phyloP scores from a whole-genome alignment of 148 eudicot genomes.

The Rhododendron ovatum region DNA sequence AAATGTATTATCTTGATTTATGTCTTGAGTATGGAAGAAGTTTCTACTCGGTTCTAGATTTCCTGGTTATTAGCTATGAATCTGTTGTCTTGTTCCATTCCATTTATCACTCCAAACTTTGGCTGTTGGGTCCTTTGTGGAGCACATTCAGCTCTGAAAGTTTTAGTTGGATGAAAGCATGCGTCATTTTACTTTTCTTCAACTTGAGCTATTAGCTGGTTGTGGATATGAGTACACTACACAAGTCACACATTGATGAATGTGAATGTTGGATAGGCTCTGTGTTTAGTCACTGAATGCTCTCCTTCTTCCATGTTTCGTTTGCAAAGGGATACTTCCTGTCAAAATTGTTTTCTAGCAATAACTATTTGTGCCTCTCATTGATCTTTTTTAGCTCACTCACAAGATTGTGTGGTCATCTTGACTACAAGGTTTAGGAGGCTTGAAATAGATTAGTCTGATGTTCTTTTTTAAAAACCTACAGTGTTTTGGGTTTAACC shows the following conservation, averaged over 20 bases:
- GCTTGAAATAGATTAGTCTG: slow-evolving; percentile 1
- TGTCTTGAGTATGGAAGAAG: background rate
- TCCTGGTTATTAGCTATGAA: background rate
- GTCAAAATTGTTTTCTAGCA: background rate
- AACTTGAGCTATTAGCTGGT: background rate
- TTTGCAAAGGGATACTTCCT: background rate
- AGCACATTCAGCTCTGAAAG: background rate
- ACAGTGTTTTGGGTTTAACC: background rate
- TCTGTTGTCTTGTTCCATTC: background rate
- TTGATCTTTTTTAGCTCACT: background rate
- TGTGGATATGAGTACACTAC: background rate
- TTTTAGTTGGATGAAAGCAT: background rate
- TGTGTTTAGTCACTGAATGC: background rate
- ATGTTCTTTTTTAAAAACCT: background rate
- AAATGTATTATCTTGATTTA: background rate
- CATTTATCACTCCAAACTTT: background rate
- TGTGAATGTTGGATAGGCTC: background rate
- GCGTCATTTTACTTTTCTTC: background rate
- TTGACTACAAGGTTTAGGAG: background rate
- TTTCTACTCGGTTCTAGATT: background rate
- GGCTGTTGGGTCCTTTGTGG: background rate
- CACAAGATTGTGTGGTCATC: background rate
- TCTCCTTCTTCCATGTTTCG: background rate
- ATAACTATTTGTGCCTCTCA: background rate
- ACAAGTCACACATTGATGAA: background rate